Evolutionary conservation across 345 rosid genomes (phyloP).

Genomic region (Salix exigua): DNA sequence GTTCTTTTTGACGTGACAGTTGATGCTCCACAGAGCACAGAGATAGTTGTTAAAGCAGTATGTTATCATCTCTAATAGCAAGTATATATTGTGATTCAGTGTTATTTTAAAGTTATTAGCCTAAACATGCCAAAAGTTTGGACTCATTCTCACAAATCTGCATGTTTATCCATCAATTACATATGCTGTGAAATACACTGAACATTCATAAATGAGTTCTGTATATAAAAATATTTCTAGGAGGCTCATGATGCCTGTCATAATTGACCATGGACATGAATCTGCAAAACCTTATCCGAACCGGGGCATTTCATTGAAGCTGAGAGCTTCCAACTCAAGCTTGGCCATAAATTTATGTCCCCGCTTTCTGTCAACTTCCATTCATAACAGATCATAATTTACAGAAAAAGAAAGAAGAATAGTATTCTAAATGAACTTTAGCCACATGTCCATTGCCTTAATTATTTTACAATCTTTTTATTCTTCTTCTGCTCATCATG

Average conservation of each 20-base stretch:
- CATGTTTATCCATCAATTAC: neutral
- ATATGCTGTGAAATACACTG: neutral
- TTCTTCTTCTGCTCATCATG: constrained; percentile 3
- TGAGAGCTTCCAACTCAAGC: neutral
- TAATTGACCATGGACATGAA: neutral
- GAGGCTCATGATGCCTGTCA: neutral
- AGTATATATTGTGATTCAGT: neutral
- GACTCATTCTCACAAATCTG: neutral
- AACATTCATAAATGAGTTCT: too few species aligned
- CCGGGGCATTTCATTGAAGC: neutral
- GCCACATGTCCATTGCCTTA: neutral
- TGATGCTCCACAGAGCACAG: constrained; percentile 46
- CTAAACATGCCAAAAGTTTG: neutral
- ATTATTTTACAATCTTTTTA: neutral
- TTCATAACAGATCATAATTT: neutral
- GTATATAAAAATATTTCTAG: too few species aligned
- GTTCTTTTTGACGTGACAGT: constrained; percentile 73
- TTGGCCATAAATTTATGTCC: neutral
- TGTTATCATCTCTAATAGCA: constrained; percentile 1
- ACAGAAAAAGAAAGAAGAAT: neutral
- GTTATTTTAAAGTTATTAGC: neutral
- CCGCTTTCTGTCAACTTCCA: neutral
- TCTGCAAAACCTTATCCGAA: neutral
- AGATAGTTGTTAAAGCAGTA: constrained; percentile 93
- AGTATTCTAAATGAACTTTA: neutral